Conservation (phyloP, 2,329 filamentous ascomycete genomes). For the Aspergillus candidus region DNA sequence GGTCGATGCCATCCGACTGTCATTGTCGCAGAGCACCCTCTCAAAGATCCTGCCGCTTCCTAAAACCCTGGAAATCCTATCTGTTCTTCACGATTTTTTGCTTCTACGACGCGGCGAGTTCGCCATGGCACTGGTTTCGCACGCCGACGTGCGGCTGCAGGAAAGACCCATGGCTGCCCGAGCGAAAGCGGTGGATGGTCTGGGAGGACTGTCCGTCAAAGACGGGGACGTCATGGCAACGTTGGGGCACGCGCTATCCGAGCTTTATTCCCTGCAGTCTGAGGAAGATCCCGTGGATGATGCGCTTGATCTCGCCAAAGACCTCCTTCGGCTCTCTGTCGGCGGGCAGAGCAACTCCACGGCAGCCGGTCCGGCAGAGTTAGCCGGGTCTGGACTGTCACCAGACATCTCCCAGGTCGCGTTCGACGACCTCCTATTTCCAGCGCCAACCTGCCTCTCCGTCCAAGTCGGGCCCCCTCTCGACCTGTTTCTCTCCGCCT, state of each 20-base stretch:
- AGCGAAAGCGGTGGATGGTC: slow-evolving; percentile 46
- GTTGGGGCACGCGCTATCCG: slow-evolving; percentile 70
- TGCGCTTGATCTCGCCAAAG: slow-evolving; percentile 72
- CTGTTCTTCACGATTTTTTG: slow-evolving; percentile 77
- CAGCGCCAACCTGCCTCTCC: slow-evolving; percentile 63
- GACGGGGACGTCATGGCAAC: slow-evolving; percentile 79
- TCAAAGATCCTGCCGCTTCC: slow-evolving; percentile 73
- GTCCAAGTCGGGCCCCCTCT: slow-evolving; percentile 73
- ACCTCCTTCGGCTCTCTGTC: slow-evolving; percentile 61
- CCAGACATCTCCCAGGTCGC: slow-evolving; percentile 39
- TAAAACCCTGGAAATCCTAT: slow-evolving; percentile 69
- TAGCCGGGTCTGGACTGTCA: slow-evolving; percentile 12
- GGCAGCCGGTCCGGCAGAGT: slow-evolving; percentile 19
- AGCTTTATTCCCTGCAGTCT: slow-evolving; percentile 68
- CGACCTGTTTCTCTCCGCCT: slow-evolving; percentile 74
- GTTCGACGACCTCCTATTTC: slow-evolving; percentile 78
- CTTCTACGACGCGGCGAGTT: slow-evolving; percentile 86
- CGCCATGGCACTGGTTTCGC: slow-evolving; percentile 74
- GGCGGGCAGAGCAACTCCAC: slow-evolving; percentile 31
- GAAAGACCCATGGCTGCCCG: slow-evolving; percentile 54
- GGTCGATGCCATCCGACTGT: slow-evolving; percentile 69
- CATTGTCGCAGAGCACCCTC: slow-evolving; percentile 75
- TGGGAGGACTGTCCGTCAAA: slow-evolving; percentile 66
- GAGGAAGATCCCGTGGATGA: slow-evolving; percentile 71
- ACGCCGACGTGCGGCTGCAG: slow-evolving; percentile 75